These are phyloP conservation scores for Basidioascus undulatus DNA, from an alignment of 768 basidiomycete species.

Conservation along the genomic window DNA sequence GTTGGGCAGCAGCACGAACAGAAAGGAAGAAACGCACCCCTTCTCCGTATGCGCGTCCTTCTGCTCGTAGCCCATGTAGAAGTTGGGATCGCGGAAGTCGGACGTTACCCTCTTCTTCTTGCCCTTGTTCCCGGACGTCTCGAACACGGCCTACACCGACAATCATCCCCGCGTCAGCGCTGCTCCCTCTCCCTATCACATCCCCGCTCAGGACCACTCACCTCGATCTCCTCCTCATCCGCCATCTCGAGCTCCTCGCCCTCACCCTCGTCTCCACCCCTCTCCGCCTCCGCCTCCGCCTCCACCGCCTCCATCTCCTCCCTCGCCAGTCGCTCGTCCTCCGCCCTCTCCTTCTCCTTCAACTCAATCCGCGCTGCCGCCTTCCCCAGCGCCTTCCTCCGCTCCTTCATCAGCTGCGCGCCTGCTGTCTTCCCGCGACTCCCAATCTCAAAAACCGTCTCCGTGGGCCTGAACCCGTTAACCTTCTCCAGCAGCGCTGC, in stretches of 20 bases:
- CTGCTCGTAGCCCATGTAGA: slow-evolving; percentile 80
- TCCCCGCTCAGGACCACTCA: slow-evolving; percentile 18
- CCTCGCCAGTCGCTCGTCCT: background rate
- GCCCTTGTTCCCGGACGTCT: slow-evolving; percentile 25
- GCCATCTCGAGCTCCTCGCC: slow-evolving; percentile 37
- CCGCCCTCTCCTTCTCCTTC: slow-evolving; percentile 3
- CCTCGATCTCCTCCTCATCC: slow-evolving; percentile 50
- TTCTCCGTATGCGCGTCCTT: slow-evolving; percentile 68
- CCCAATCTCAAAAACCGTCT: slow-evolving; percentile 79
- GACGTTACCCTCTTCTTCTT: slow-evolving; percentile 17
- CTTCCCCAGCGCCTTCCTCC: slow-evolving; percentile 50
- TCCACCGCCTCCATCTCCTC: slow-evolving; percentile 10
- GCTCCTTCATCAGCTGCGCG: slow-evolving; percentile 61
- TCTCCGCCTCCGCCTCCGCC: slow-evolving; percentile 14
- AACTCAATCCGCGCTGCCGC: too few relatives aligned
- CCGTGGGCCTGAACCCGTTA: slow-evolving; percentile 54
- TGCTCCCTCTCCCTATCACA: background rate
- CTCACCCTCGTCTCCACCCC: slow-evolving; percentile 14
- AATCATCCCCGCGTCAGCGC: background rate
- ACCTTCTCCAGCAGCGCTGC: slow-evolving; percentile 47
- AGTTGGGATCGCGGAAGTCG: slow-evolving; percentile 50
- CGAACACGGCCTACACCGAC: slow-evolving; percentile 36
- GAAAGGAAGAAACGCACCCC: slow-evolving; percentile 32
- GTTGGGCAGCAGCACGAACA: background rate
- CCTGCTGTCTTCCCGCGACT: slow-evolving; percentile 37